Conservation (phyloP, 1,284 basidiomycete species). For the Naganishia sp. region DNA sequence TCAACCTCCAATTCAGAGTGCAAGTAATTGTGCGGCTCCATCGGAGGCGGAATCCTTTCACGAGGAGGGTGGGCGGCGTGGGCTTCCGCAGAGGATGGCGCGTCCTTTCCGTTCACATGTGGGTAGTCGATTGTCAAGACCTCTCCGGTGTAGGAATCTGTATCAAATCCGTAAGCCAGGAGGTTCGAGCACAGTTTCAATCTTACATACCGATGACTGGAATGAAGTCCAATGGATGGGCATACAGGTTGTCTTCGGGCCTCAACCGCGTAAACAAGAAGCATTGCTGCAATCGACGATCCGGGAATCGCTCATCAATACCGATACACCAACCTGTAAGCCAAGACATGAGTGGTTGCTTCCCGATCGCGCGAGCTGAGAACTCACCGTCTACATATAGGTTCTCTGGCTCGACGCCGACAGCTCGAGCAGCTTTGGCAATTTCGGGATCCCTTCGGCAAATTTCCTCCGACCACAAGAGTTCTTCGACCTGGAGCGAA, state of each 20-base stretch:
- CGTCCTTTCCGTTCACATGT: slow-evolving; percentile 39
- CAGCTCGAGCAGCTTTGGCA: slow-evolving; percentile 50
- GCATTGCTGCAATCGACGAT: slow-evolving; percentile 53
- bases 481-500: slow-evolving; percentile 56
- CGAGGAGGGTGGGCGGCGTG: slow-evolving; percentile 42
- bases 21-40: slow-evolving; percentile 63
- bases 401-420: slow-evolving; percentile 51
- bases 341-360: not conserved
- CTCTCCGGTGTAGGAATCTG: slow-evolving; percentile 25
- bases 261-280: slow-evolving; percentile 53
- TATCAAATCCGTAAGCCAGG: no score
- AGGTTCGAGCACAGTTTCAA: no score
- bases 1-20: slow-evolving; percentile 65
- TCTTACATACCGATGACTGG: slow-evolving; percentile 44
- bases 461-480: slow-evolving; percentile 54
- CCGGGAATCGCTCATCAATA: slow-evolving; percentile 54
- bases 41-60: slow-evolving; percentile 53
- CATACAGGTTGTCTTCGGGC: slow-evolving; percentile 52
- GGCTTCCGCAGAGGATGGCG: slow-evolving; percentile 41
- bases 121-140: slow-evolving; percentile 50
- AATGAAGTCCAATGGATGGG: slow-evolving; percentile 48
- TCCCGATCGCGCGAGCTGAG: slow-evolving; percentile 4
- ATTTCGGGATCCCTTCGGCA: slow-evolving; percentile 52
- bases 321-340: slow-evolving; percentile 54
- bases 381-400: slow-evolving; percentile 52